Percentiles rank a stretch among this genome's conserved stretches.
Evolutionary conservation across 768 basidiomycete genomes (phyloP).

Genomic region (Cystobasidiopsis lactophilus): DNA sequence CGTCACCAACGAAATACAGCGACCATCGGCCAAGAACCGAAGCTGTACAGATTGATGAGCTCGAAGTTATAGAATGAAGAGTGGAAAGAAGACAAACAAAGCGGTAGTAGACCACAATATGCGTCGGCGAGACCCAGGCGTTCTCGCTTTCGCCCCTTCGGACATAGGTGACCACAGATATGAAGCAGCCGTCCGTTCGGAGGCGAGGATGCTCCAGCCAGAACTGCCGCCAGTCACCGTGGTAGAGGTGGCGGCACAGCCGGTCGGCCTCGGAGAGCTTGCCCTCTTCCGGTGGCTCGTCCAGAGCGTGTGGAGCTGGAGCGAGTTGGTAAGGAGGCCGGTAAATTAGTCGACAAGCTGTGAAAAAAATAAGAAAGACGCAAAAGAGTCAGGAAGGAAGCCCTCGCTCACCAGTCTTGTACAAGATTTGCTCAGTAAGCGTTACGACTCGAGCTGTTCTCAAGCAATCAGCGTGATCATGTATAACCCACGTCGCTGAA

Average conservation of each 20-base stretch:
- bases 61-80: not conserved
- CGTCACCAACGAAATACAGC: slow-evolving; percentile 17
- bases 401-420: too few relatives aligned
- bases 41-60: slow-evolving; percentile 1
- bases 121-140: slow-evolving; percentile 12
- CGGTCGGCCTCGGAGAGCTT: not conserved
- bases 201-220: slow-evolving; percentile 20
- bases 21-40: slow-evolving; percentile 18
- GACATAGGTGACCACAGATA: slow-evolving; percentile 14
- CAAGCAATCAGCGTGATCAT: too few relatives aligned
- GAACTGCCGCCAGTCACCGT: slow-evolving; percentile 16
- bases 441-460: slow-evolving; percentile 1
- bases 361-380: too few relatives aligned
- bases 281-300: too few relatives aligned
- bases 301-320: too few relatives aligned
- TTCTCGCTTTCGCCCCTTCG: slow-evolving; percentile 13
- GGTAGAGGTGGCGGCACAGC: slow-evolving; percentile 2
- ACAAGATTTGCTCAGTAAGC: not conserved
- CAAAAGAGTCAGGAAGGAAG: too few relatives aligned
- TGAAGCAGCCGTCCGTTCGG: slow-evolving; percentile 18
- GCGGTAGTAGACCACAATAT: slow-evolving; percentile 19
- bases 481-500: too few relatives aligned
- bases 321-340: slow-evolving; percentile 5
- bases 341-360: slow-evolving; percentile 2
- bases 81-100: slow-evolving; percentile 5